A percentile compares a stretch with the other conserved stretches of the same genome.
Evolutionary conservation across 805 yeast species (phyloP).

Genomic region (Wickerhamomyces bovis): DNA sequence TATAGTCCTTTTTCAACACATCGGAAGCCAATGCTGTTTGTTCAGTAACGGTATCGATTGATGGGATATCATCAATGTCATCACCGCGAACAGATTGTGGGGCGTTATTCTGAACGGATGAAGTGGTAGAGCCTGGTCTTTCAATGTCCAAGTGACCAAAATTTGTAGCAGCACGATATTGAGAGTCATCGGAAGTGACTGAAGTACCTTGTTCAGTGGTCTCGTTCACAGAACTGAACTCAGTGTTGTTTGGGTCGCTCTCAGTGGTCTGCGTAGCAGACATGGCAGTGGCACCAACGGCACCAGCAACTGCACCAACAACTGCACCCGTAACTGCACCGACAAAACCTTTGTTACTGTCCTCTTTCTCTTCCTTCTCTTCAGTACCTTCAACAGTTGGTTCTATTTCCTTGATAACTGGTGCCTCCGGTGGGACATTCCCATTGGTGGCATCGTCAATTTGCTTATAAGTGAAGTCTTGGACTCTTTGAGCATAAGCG

Average conservation of each 20-base stretch:
- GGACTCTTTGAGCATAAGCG: slow-evolving; percentile 33
- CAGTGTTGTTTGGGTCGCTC: slow-evolving; percentile 26
- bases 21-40: slow-evolving; percentile 26
- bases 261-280: slow-evolving; percentile 24
- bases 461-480: slow-evolving; percentile 33
- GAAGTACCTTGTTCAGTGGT: slow-evolving; percentile 23
- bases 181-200: slow-evolving; percentile 23
- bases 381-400: slow-evolving; percentile 19
- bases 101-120: slow-evolving; percentile 89
- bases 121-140: slow-evolving; percentile 77
- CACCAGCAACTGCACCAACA: slow-evolving; percentile 26
- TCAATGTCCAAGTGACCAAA: slow-evolving; percentile 26
- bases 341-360: slow-evolving; percentile 7
- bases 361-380: slow-evolving; percentile 16
- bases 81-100: slow-evolving; percentile 88
- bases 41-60: slow-evolving; percentile 20
- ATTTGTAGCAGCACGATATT: slow-evolving; percentile 14
- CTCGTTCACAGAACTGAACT: slow-evolving; percentile 17
- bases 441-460: slow-evolving; percentile 28
- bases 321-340: slow-evolving; percentile 26
- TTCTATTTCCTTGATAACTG: slow-evolving; percentile 7
- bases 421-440: slow-evolving; percentile 7
- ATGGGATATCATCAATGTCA: slow-evolving; percentile 27
- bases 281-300: slow-evolving; percentile 21
- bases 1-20: slow-evolving; percentile 25